Conservation (phyloP, 495 filamentous ascomycete genomes). For the Lichina pygmaea region DNA sequence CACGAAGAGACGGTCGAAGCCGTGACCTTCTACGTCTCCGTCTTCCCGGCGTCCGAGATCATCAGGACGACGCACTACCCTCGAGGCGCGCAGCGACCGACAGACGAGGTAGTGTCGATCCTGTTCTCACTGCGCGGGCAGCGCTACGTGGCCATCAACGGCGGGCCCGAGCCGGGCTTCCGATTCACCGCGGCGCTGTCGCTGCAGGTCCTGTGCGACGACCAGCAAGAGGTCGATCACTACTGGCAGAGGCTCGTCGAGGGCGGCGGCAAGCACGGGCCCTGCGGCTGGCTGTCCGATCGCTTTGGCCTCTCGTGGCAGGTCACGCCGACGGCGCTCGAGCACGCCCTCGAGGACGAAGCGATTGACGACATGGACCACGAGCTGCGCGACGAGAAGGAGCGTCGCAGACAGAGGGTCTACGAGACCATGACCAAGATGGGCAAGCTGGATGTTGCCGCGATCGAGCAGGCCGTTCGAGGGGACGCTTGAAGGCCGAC, state of each 20-base stretch:
- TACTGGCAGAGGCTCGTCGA: conserved; percentile 14
- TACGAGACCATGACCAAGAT: conserved; percentile 11
- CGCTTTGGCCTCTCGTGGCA: conserved; percentile 16
- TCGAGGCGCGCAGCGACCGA: too few species aligned
- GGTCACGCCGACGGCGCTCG: conserved; percentile 11
- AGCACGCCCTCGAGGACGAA: too few species aligned
- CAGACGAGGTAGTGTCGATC: conserved; percentile 6
- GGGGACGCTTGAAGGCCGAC: too few species aligned
- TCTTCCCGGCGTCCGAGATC: too few species aligned
- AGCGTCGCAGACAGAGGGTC: conserved; percentile 7
- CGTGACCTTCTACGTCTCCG: too few species aligned
- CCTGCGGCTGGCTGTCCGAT: conserved; percentile 15
- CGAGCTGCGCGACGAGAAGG: neutral
- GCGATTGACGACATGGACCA: too few species aligned
- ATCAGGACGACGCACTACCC: too few species aligned
- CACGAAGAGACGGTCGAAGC: too few species aligned
- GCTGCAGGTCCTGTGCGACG: conserved; percentile 12
- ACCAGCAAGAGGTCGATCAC: conserved; percentile 16
- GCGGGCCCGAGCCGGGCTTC: conserved; percentile 10
- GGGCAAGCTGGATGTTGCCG: conserved; percentile 14
- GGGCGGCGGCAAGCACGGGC: conserved; percentile 9
- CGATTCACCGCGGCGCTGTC: conserved; percentile 9
- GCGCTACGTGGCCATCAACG: conserved; percentile 14
- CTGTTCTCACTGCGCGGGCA: conserved; percentile 12
- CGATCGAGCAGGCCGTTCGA: conserved; percentile 8